Base-by-base conservation (phyloP, 2,329 filamentous ascomycete species). In the Paracoccidioides lutzii region DNA sequence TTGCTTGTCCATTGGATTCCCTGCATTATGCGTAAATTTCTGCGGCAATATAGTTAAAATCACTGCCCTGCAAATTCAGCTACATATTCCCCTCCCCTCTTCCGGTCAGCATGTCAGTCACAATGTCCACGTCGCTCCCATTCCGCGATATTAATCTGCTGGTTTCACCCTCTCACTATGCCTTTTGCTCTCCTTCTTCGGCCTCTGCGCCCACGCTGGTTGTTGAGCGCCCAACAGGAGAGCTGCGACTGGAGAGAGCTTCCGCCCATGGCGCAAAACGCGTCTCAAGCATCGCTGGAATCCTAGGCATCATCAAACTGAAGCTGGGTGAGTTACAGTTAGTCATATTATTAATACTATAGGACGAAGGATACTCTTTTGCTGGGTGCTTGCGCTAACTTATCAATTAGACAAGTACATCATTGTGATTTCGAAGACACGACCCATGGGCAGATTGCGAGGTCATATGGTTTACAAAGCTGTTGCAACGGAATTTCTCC, bases 91-190 rank as follows among this genome's bases (percentile, higher is more conserved):
- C 42, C 8, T n/a, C n/a, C 4, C 14, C 4, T 8, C 42, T n/a
- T 44, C 42, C 14, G 3, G 6, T 15, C 50, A 8, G 0, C 7
- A 5, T n/a, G 2, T 33, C n/a, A 22, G 35, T 42, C 43, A 62
- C 60, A 50, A 73, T 73, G 71, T 61, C 68, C 54, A 62, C 68
- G 54, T 57, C 67, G 55, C 75, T 85, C 55, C 93, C 91, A 28
- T 98, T 90, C 74, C 83, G 91, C 69, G 93, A 98, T 77, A 94
- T 97, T 77, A 98, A 97, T 72, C 83, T 98, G 71, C 90, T 95
- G 73, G 87, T 90, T 62, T 90, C 91, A 53, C 79, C 88, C 65
- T 88, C 91, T 65, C 86, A 93, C 69, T 98, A 98, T 78, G 88
- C 90, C 65, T 98, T 98, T 73, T 90, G 88, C 42, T 98, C 93